phyloP scores from a whole-genome alignment of 1,284 basidiomycete species.

The Ceratobasidium sp. region DNA sequence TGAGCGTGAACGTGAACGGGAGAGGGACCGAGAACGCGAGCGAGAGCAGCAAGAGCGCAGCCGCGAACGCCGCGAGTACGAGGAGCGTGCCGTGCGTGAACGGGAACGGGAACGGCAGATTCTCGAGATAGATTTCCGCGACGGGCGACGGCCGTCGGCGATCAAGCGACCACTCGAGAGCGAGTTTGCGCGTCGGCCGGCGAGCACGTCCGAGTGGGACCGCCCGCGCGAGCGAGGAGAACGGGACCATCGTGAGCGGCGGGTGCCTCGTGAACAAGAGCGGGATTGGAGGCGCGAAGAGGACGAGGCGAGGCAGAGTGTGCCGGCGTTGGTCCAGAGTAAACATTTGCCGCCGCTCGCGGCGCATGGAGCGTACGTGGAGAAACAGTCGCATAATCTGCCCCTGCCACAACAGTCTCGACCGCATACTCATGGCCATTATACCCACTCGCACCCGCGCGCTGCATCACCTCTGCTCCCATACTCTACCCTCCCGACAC shows the following conservation, averaged over 20 bases:
- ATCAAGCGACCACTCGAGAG: slow-evolving; percentile 9
- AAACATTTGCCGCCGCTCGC: slow-evolving; percentile 30
- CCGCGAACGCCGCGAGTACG: slow-evolving; percentile 28
- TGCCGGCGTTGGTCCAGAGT: slow-evolving; percentile 15
- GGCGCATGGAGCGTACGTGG: slow-evolving; percentile 1
- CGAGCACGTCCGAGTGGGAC: slow-evolving; percentile 22
- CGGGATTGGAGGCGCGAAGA: slow-evolving; percentile 34
- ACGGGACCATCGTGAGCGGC: slow-evolving; percentile 7
- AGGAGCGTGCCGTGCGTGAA: slow-evolving; percentile 16
- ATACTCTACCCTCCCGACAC: slow-evolving; percentile 23
- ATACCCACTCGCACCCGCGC: slow-evolving; percentile 26
- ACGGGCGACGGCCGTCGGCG: background rate
- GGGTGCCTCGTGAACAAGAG: slow-evolving; percentile 1
- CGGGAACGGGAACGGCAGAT: slow-evolving; percentile 35
- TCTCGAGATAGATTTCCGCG: slow-evolving; percentile 33
- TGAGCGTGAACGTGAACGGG: slow-evolving; percentile 14
- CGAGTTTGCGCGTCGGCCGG: slow-evolving; percentile 23
- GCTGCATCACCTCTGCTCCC: background rate
- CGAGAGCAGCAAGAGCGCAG: slow-evolving; percentile 6
- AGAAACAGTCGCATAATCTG: slow-evolving; percentile 30
- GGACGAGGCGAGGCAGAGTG: slow-evolving; percentile 14
- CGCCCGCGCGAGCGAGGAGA: background rate
- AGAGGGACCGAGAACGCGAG: slow-evolving; percentile 27
- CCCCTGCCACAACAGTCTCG: slow-evolving; percentile 30
- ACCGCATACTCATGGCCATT: slow-evolving; percentile 18